phyloP scores from a whole-genome alignment of 805 yeast genomes.

The Suhomyces emberorum region DNA sequence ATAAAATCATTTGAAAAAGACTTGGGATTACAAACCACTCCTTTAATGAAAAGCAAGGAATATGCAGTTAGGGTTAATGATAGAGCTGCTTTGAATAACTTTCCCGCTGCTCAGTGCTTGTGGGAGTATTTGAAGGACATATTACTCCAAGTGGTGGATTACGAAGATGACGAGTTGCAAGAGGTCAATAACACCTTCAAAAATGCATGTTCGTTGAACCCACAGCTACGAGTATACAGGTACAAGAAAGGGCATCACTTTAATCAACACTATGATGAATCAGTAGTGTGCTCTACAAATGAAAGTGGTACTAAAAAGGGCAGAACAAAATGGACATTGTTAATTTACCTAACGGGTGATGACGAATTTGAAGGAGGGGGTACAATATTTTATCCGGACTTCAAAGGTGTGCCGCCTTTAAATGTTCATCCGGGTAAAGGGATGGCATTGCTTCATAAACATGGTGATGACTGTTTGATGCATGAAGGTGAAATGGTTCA shows the following conservation, averaged over 20 bases:
- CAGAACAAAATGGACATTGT: constrained; percentile 55
- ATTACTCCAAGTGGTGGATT: constrained; percentile 24
- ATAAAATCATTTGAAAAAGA: constrained; percentile 27
- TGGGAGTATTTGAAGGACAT: constrained; percentile 42
- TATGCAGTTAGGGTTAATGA: constrained; percentile 61
- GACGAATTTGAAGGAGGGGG: constrained; percentile 58
- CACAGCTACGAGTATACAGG: constrained; percentile 54
- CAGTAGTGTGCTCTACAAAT: constrained; percentile 34
- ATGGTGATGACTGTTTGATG: constrained; percentile 59
- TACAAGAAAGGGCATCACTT: constrained; percentile 57
- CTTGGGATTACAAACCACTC: constrained; percentile 44
- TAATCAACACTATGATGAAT: constrained; percentile 60
- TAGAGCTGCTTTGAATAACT: constrained; percentile 41
- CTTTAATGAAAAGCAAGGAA: constrained; percentile 43
- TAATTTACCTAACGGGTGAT: constrained; percentile 55
- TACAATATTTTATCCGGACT: constrained; percentile 47
- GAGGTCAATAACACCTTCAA: constrained; percentile 26
- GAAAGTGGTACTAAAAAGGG: constrained; percentile 28
- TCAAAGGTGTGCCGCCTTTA: constrained; percentile 19
- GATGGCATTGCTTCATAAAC: constrained; percentile 59
- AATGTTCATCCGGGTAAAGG: constrained; percentile 51
- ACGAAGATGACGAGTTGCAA: constrained; percentile 24
- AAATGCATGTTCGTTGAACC: constrained; percentile 48
- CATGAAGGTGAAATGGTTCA: constrained; percentile 56
- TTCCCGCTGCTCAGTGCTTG: constrained; percentile 31